These are phyloP conservation scores for Penicillium sp. DNA, from an alignment of 2,329 filamentous ascomycete species.

Conservation along the genomic window DNA sequence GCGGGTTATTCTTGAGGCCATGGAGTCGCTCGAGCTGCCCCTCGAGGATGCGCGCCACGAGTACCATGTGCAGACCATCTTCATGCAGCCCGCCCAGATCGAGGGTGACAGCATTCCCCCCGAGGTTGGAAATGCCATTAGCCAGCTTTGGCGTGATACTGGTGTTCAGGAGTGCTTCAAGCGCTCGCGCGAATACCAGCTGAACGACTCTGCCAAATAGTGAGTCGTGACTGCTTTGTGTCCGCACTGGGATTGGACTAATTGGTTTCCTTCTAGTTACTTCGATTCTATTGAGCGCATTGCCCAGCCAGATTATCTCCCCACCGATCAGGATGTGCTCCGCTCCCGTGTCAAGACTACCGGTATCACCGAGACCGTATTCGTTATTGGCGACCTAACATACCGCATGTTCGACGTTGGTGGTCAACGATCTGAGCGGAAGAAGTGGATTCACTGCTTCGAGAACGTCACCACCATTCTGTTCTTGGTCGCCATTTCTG, in stretches of 20 bases:
- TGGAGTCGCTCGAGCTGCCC: slow-evolving; percentile 69
- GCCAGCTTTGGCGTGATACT: slow-evolving; percentile 85
- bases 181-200: slow-evolving; percentile 89
- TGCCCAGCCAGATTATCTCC: slow-evolving; percentile 85
- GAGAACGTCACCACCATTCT: slow-evolving; percentile 97
- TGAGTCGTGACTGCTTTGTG: slow-evolving; percentile 49
- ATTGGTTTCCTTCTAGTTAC: slow-evolving; percentile 62
- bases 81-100: slow-evolving; percentile 97
- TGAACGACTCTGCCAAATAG: slow-evolving; percentile 97
- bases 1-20: slow-evolving; percentile 66
- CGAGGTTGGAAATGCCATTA: slow-evolving; percentile 89
- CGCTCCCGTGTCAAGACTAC: slow-evolving; percentile 96
- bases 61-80: slow-evolving; percentile 97
- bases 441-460: slow-evolving; percentile 99
- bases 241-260: slow-evolving; percentile 5
- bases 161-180: slow-evolving; percentile 95
- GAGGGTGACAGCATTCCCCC: slow-evolving; percentile 92
- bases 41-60: slow-evolving; percentile 89
- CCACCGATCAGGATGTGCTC: slow-evolving; percentile 91
- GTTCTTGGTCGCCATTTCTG: slow-evolving; percentile 93
- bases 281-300: slow-evolving; percentile 94
- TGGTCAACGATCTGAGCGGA: slow-evolving; percentile 90
- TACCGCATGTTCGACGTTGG: slow-evolving; percentile 98
- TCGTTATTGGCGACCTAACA: slow-evolving; percentile 89
- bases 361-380: slow-evolving; percentile 93